phyloP scores from a whole-genome alignment of 2,329 filamentous ascomycete genomes.

The Fusarium temperatum region DNA sequence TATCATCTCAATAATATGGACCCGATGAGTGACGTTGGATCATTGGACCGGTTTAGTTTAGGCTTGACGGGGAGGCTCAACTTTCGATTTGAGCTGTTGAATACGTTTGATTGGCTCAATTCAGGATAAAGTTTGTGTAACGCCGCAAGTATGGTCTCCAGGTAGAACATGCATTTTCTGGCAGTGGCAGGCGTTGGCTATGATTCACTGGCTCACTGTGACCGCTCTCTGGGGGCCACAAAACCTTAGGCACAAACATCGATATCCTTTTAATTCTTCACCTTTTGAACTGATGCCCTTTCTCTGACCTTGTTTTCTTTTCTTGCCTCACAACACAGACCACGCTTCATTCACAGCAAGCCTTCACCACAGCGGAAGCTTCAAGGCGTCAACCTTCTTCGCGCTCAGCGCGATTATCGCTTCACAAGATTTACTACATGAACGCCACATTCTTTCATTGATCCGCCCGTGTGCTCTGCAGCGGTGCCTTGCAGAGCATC shows the following conservation, averaged over 20 bases:
- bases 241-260: background rate
- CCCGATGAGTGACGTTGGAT: background rate
- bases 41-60: background rate
- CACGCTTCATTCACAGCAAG: background rate
- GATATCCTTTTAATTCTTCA: too few relatives aligned
- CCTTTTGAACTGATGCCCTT: too few relatives aligned
- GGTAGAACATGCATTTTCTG: too few relatives aligned
- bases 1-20: conserved; percentile 1
- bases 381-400: background rate
- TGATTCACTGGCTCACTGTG: background rate
- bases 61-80: background rate
- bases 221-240: background rate
- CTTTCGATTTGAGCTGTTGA: conserved; percentile 8
- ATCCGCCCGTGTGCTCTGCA: background rate
- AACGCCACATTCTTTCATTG: too few relatives aligned
- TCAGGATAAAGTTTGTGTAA: background rate
- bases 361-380: accelerated
- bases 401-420: accelerated
- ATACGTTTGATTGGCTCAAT: conserved; percentile 14
- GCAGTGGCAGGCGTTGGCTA: background rate
- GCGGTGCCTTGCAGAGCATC: background rate
- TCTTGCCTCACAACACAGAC: background rate
- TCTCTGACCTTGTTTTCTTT: background rate
- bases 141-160: too few relatives aligned
- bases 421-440: too few relatives aligned